Conservation (phyloP, 768 basidiomycete genomes). For the Xerocomellus dryophilus region DNA sequence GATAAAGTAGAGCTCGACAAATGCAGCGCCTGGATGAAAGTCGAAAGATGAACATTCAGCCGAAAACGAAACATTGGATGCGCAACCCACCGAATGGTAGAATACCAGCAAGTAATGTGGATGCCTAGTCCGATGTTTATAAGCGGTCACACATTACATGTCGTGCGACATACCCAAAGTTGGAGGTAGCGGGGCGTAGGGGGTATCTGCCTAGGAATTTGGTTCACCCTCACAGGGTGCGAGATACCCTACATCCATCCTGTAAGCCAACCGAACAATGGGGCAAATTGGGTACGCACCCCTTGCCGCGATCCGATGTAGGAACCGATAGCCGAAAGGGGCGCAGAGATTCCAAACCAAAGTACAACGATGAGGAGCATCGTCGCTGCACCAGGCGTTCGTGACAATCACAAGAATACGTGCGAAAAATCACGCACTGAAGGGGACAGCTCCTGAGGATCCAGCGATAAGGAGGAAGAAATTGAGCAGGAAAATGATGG, state of each 20-base stretch:
- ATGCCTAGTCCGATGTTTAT: conserved; percentile 41
- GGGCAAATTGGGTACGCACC: conserved; percentile 41
- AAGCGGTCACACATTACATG: conserved; percentile 1
- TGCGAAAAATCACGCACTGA: conserved; percentile 52
- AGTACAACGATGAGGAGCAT: conserved; percentile 79
- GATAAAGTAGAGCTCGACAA: conserved; percentile 92
- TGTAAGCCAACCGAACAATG: conserved; percentile 5
- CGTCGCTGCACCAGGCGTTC: conserved; percentile 48
- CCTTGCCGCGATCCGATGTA: conserved; percentile 87
- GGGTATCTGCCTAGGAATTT: conserved; percentile 95
- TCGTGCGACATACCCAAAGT: conserved; percentile 58
- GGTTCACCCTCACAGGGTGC: conserved; percentile 88
- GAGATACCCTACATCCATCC: conserved; percentile 49
- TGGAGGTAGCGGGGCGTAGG: conserved; percentile 80
- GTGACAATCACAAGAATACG: neutral
- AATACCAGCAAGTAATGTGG: conserved; percentile 82
- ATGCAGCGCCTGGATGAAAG: conserved; percentile 71
- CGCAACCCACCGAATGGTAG: conserved; percentile 76
- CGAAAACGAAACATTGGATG: conserved; percentile 1
- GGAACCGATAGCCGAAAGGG: conserved; percentile 80
- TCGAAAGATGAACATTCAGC: neutral
- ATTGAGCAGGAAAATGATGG: conserved; percentile 85
- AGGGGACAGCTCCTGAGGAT: conserved; percentile 94
- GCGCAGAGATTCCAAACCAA: conserved; percentile 95
- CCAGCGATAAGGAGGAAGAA: conserved; percentile 80